Evolutionary conservation across 768 basidiomycete species (phyloP), one percentile per base, ranked within the genome.

Genomic region (Tulasnella sp.): DNA sequence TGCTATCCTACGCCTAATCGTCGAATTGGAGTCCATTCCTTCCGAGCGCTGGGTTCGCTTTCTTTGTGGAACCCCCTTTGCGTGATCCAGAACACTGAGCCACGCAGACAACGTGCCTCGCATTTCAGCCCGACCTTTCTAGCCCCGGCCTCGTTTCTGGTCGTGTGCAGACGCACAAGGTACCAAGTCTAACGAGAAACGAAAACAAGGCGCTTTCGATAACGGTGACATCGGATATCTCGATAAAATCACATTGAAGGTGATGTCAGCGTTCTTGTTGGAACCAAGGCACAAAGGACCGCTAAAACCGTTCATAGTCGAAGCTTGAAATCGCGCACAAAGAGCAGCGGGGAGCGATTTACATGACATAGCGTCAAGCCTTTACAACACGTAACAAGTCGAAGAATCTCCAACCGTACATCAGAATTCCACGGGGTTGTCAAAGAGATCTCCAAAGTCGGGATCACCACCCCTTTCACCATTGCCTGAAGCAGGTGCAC

Each of bases 181-280:
- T n/a, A n/a, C 96, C 96, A 96, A 99, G 67, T 99, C 96, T 57
- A 98, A 98, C 15, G 89, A 92, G 51, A 99, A 72, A 21, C 96
- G 81, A 2, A 96, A 96, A 68, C 96, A 98, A 0, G 92, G 88
- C 1, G 96, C 98, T 67, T 98, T 96, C 15, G 98, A 79, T 67
- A 98, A 98, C 0, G 86, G 82, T 2, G 87, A 82, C 62, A 98
- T 77, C 59, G 90, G 79, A 42, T 76, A 74, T 19, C 31, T n/a
- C 0, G 70, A 65, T 98, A 86, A 2, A 98, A 74, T 3, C 85
- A 75, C 31, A 98, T 77, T 67, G 98, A 98, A 3, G 87, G 83
- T 0, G 96, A 96, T 0, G 92, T 94, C n/a, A 98, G 75, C 67
- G 98, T 96, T 6, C 96, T 98, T n/a, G n/a, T n/a, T n/a, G n/a